Base-by-base conservation (phyloP, 495 filamentous ascomycete species). In the Aspergillus bridgeri region DNA sequence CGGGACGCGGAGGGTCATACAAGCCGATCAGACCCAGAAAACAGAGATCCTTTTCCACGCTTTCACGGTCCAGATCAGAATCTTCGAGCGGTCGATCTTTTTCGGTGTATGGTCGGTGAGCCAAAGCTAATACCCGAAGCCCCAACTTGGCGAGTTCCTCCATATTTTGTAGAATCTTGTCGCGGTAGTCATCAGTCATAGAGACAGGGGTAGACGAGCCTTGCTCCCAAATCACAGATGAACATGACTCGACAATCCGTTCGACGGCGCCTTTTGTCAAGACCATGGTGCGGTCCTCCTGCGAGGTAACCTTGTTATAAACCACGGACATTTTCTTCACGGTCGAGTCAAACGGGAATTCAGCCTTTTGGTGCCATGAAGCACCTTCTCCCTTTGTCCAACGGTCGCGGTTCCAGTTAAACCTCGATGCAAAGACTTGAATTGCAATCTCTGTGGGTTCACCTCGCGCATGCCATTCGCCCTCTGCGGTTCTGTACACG, bases 241-340 rank as follows among this genome's bases (percentile, higher is more conserved):
- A 75, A 70, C 89, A 92, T 6, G 89, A 68, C 56, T 90, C 87
- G 33, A 93, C 66, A 15, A 93, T 77, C n/a, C 88, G 83, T 69
- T 93, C 89, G 33, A 91, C 89, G 6, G 89, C 89, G 2, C 89
- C 89, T 67, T 93, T 93, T 53, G 83, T 85, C 64, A 91, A 92
- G 6, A 85, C 65, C 57, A 77, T 66, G 24, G 79, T 62, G 1
- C 53, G 69, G 1, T 19, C 17, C 77, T 65, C 19, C 60, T 64
- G 63, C 80, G 6, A 81, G 78, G 60, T 66, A 5, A 60, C 59
- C 7, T 79, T 69, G 8, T 69, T 63, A 64, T 82, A 87, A 19
- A 86, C 76, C 33, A 85, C 83, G 0, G 84, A 83, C 83, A 86
- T 86, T 29, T 75, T 75, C 72, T 87, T 87, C 55, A 86, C 67